Evolutionary conservation across 139 green algal species (phyloP).

Genomic region (Chlorella sp.): DNA sequence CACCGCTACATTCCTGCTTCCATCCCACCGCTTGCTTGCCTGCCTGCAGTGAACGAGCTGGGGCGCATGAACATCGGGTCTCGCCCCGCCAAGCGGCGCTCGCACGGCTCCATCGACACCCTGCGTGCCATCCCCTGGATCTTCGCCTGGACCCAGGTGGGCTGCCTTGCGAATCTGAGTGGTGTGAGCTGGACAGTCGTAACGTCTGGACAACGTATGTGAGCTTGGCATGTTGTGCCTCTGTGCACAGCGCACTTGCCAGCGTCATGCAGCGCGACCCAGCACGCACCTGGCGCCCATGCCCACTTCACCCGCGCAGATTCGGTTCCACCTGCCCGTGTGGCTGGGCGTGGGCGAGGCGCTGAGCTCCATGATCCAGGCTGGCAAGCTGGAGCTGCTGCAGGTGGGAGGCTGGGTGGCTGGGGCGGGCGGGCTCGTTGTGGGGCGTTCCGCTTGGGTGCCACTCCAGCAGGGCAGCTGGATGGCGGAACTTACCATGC

Average conservation of each 20-base stretch:
- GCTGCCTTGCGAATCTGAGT: not conserved
- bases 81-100: constrained; percentile 77
- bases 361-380: constrained; percentile 65
- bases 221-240: not conserved
- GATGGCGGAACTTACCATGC: no score
- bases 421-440: not conserved
- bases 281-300: not conserved
- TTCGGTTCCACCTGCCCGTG: constrained; percentile 93
- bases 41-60: constrained; percentile 83
- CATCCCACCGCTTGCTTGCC: not conserved
- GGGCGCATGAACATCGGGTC: constrained; percentile 97
- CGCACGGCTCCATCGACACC: constrained; percentile 86
- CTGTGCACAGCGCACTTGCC: no score
- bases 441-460: no score
- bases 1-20: not conserved
- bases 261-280: no score
- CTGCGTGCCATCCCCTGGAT: constrained; percentile 99
- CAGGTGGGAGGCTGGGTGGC: constrained; percentile 18
- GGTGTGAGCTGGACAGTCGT: no score
- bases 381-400: constrained; percentile 50
- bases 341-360: constrained; percentile 97
- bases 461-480: no score
- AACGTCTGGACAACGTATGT: no score
- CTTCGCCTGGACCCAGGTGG: constrained; percentile 98
- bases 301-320: constrained; percentile 73